phyloP scores from a whole-genome alignment of 148 eudicot genomes.

The Spergularia marina region DNA sequence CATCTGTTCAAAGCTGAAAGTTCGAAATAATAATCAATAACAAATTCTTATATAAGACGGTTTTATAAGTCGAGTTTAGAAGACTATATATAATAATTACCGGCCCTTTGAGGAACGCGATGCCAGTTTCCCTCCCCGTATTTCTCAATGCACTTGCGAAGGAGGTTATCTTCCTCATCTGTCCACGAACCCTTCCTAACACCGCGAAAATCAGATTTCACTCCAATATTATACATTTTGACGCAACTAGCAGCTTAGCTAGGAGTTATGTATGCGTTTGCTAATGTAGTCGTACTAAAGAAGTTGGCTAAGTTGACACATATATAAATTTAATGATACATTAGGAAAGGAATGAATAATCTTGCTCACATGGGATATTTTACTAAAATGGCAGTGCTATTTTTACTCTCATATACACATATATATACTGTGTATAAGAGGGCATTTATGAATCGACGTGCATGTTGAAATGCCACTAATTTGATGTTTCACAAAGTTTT shows the following conservation, averaged over 20 bases:
- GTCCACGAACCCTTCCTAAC: constrained; percentile 39
- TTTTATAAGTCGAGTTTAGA: neutral
- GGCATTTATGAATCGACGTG: constrained; percentile 3
- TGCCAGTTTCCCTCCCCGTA: constrained; percentile 49
- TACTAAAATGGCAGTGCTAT: no score
- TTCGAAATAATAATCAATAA: neutral
- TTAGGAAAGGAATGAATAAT: no score
- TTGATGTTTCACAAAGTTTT: neutral
- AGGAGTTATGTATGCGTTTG: no score
- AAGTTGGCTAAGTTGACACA: no score
- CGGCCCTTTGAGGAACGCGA: constrained; percentile 42
- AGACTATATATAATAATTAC: constrained; percentile 12
- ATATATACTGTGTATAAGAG: neutral
- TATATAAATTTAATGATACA: no score
- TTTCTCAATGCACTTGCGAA: constrained; percentile 34
- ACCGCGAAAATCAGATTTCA: constrained; percentile 14
- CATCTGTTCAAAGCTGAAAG: constrained; percentile 32
- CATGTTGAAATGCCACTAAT: neutral
- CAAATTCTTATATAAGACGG: neutral
- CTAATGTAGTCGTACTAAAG: no score
- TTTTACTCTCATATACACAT: neutral
- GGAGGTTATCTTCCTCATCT: constrained; percentile 41
- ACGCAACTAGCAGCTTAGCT: no score
- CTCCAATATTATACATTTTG: neutral
- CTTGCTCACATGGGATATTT: no score